These are phyloP conservation scores for Pythium phragmitis DNA, from an alignment of 352 stramenopile genomes.

Conservation along the genomic window DNA sequence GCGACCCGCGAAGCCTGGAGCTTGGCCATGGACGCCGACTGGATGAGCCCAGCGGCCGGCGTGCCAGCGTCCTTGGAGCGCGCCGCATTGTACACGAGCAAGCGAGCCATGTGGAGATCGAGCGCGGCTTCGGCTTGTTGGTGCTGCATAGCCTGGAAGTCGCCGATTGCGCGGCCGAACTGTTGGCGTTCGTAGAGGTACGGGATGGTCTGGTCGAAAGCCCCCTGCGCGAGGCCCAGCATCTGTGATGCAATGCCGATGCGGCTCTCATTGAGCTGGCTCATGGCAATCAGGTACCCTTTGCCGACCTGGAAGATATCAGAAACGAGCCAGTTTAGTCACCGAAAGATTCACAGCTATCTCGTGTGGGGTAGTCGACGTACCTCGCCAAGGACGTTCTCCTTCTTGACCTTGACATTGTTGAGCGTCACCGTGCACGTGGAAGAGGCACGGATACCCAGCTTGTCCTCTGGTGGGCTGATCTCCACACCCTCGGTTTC, in stretches of 20 bases:
- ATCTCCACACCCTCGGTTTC: conserved; percentile 92
- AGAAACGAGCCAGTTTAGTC: not conserved
- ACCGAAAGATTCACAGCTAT: not conserved
- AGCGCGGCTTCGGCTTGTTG: conserved; percentile 95
- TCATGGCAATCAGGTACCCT: conserved; percentile 97
- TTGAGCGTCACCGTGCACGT: conserved; percentile 95
- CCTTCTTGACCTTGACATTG: conserved; percentile 91
- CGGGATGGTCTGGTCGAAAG: conserved; percentile 94
- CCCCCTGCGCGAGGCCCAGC: conserved; percentile 96
- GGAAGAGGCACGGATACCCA: conserved; percentile 95
- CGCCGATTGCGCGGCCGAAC: conserved; percentile 92
- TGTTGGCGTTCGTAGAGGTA: conserved; percentile 97
- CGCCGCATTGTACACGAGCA: conserved; percentile 95
- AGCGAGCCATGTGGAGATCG: conserved; percentile 92
- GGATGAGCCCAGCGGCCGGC: conserved; percentile 85
- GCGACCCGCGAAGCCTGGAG: conserved; percentile 94
- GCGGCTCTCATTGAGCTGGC: conserved; percentile 94
- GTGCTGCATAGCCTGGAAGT: conserved; percentile 97
- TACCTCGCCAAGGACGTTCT: conserved; percentile 93
- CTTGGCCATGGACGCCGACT: conserved; percentile 98
- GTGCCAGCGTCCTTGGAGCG: conserved; percentile 93
- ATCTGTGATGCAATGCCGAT: conserved; percentile 98
- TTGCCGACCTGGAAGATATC: conserved; percentile 57
- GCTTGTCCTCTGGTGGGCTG: conserved; percentile 95
- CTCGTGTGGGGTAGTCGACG: conserved; percentile 4